These are phyloP conservation scores for Amphichorda felina DNA, from an alignment of 2,329 filamentous ascomycete genomes.

Conservation along the genomic window DNA sequence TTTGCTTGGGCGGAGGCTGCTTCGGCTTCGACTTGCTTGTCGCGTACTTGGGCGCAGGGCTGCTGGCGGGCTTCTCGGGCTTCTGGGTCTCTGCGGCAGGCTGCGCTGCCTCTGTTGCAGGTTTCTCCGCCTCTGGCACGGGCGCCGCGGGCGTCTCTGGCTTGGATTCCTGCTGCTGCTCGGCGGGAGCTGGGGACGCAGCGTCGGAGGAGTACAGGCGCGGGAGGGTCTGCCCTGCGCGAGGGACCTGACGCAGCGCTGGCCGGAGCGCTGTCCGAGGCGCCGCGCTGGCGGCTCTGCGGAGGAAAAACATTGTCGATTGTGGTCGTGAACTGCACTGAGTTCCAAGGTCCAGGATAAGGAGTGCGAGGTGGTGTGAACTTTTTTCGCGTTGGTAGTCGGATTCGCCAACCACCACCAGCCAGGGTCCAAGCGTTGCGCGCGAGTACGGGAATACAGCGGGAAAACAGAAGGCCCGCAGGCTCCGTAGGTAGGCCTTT, in stretches of 20 bases:
- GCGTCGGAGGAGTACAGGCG: constrained; percentile 3
- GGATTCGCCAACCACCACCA: no score
- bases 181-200: neutral
- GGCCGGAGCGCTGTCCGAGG: no score
- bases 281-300: constrained; percentile 10
- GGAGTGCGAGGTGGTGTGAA: neutral
- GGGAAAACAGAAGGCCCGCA: no score
- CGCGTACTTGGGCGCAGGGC: neutral
- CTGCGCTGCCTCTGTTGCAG: neutral
- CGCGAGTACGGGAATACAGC: no score
- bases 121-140: neutral
- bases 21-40: neutral
- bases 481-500: no score
- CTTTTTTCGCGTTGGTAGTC: neutral
- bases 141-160: no score
- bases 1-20: neutral
- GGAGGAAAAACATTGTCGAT: constrained; percentile 14
- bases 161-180: constrained; percentile 9
- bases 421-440: no score
- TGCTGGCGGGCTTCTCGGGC: neutral
- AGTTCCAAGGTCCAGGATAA: neutral
- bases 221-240: constrained; percentile 4
- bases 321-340: neutral
- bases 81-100: neutral
- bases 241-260: neutral